Percentiles rank a stretch among this genome's conserved stretches.
These are phyloP conservation scores for Penicillium taxi DNA, from an alignment of 495 filamentous ascomycete genomes.

Conservation along the genomic window DNA sequence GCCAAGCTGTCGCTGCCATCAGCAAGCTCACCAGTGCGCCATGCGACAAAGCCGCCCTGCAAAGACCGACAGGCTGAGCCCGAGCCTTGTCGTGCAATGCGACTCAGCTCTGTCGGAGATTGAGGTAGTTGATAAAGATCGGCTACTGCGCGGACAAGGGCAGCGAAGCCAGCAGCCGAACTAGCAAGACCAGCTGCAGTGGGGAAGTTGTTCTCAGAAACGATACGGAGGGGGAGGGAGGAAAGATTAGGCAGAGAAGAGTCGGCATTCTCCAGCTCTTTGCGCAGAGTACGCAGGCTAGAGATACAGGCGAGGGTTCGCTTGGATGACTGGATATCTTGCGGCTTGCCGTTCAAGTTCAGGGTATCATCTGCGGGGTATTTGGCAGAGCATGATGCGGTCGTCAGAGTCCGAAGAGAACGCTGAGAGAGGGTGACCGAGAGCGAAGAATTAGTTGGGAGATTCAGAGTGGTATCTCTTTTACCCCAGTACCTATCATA, in stretches of 20 bases:
- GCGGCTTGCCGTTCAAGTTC: slow-evolving; percentile 70
- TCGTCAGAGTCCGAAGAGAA: slow-evolving; percentile 92
- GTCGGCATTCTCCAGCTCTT: slow-evolving; percentile 62
- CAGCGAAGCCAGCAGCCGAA: slow-evolving; percentile 90
- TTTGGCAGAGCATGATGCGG: slow-evolving; percentile 76
- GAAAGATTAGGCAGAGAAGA: slow-evolving; percentile 70
- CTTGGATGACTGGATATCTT: slow-evolving; percentile 72
- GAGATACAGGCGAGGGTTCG: slow-evolving; percentile 87
- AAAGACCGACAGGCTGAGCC: slow-evolving; percentile 87
- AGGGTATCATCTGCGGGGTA: slow-evolving; percentile 69
- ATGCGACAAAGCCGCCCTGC: slow-evolving; percentile 93
- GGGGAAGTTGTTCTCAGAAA: slow-evolving; percentile 96
- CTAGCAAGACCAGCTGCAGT: slow-evolving; percentile 93
- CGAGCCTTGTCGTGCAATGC: slow-evolving; percentile 90
- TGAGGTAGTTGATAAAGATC: slow-evolving; percentile 79
- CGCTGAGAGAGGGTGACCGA: slow-evolving; percentile 90
- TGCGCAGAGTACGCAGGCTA: slow-evolving; percentile 69
- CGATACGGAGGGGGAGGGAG: slow-evolving; percentile 64
- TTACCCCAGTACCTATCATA: slow-evolving; percentile 99
- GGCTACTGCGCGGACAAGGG: slow-evolving; percentile 85
- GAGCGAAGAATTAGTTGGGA: slow-evolving; percentile 95
- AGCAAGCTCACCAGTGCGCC: slow-evolving; percentile 61
- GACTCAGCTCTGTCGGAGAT: slow-evolving; percentile 68
- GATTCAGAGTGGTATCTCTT: slow-evolving; percentile 82
- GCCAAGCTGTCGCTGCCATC: slow-evolving; percentile 82